Base-by-base conservation (phyloP, 108 stramenopile species). In the Conticribra guillardii region DNA sequence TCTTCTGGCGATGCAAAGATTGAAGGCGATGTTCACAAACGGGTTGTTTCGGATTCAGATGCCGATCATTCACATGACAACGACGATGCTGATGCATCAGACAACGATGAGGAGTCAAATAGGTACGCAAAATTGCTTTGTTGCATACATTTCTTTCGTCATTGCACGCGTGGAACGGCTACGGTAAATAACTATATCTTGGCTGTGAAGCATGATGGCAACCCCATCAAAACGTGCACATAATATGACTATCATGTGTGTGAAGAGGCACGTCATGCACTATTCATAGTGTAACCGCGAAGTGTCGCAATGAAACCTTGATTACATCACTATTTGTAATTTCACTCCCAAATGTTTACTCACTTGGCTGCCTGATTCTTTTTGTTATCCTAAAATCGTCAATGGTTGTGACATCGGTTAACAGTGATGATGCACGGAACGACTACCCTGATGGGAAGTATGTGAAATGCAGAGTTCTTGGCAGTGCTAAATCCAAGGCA, bases 301-400 rank as follows among this genome's bases (percentile, higher is more conserved):
- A 45, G 60, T 70, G 89, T 85, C 82, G 72, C 87, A 76, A 94
- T 94, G 93, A 94, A 91, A 85, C 73, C 87, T 64, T 69, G 84
- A 77, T 85, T 41, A 88, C 90, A 94, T 81, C n/a, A n/a, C n/a
- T n/a, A n/a, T 74, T 28, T 51, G 31, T 32, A 19, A 27, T 14
- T 52, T 37, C 69, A 16, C 41, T 27, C 41, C 37, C 2, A 57
- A 28, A 48, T 49, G 31, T 9, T 59, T 67, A 62, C 71, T 69
- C 37, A 65, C 81, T 60, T 72, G 75, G 47, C 61, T 32, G 21
- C 63, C 19, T 30, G 60, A 73, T 51, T 19, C 65, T 68, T 9
- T 66, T 60, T 51, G 22, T 16, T 30, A 24, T 66, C 41, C 76
- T 48, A n/a, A n/a, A n/a, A n/a, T n/a, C n/a, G n/a, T n/a, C n/a